phyloP scores from a whole-genome alignment of 306 rosid genomes.

The Dicorynia guianensis region DNA sequence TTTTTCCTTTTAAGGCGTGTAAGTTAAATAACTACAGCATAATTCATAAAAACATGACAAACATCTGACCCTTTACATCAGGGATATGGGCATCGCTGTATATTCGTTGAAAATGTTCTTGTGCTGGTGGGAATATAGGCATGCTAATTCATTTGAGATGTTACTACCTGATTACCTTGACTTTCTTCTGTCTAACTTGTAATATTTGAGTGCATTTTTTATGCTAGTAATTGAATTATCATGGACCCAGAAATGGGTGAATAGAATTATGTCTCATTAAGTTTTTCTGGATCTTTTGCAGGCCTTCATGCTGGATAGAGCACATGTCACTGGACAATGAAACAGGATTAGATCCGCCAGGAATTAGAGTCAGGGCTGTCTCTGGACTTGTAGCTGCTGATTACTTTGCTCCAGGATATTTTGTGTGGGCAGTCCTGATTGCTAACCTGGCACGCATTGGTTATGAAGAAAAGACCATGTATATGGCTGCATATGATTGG shows the following conservation, averaged over 20 bases:
- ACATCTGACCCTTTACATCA: background rate
- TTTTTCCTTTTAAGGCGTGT: conserved; percentile 2
- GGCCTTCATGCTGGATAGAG: conserved; percentile 89
- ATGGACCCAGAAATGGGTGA: background rate
- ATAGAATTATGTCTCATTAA: conserved; percentile 19
- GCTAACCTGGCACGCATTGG: conserved; percentile 88
- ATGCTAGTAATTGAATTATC: conserved; percentile 29
- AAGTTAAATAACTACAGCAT: background rate
- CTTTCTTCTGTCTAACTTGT: conserved; percentile 31
- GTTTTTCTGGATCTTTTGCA: conserved; percentile 44
- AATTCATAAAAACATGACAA: background rate
- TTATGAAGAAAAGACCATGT: conserved; percentile 87
- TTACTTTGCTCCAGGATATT: conserved; percentile 87
- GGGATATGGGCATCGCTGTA: background rate
- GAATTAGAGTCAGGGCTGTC: conserved; percentile 80
- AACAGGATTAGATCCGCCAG: conserved; percentile 84
- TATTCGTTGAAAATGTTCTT: background rate
- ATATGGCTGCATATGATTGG: conserved; percentile 96
- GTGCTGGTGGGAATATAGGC: background rate
- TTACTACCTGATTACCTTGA: background rate
- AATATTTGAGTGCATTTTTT: conserved; percentile 1
- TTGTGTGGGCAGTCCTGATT: conserved; percentile 89
- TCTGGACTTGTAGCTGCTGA: conserved; percentile 93
- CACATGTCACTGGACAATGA: conserved; percentile 91
- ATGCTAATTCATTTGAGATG: conserved; percentile 25